These are phyloP conservation scores for Silene vulgaris DNA, from an alignment of 179 eudicot species.

Conservation along the genomic window DNA sequence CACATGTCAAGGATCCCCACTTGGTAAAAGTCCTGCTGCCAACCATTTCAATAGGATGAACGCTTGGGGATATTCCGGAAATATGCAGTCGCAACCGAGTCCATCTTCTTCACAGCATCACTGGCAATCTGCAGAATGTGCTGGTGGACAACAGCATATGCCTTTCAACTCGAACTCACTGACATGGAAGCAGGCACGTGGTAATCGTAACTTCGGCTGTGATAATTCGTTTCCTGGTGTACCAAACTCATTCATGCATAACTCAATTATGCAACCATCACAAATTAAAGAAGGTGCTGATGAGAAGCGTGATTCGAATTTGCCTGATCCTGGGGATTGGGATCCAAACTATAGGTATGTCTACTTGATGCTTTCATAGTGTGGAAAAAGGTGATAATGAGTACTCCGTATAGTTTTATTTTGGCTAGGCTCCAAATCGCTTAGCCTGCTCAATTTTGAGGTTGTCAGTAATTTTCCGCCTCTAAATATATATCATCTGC, in stretches of 20 bases:
- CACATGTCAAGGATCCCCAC: constrained; percentile 74
- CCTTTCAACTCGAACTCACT: constrained; percentile 43
- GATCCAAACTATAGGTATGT: constrained; percentile 96
- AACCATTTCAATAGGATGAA: constrained; percentile 70
- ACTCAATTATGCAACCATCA: constrained; percentile 34
- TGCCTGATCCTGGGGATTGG: constrained; percentile 97
- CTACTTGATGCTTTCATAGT: constrained; percentile 9
- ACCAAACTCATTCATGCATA: constrained; percentile 32
- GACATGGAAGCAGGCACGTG: constrained; percentile 56
- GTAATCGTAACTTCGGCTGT: constrained; percentile 34
- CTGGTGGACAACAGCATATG: constrained; percentile 42
- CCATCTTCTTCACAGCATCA: constrained; percentile 54
- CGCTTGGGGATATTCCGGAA: constrained; percentile 57
- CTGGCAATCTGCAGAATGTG: constrained; percentile 44
- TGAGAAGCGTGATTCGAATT: constrained; percentile 52
- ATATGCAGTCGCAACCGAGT: constrained; percentile 51
- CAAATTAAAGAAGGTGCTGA: constrained; percentile 36
- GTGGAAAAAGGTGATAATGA: neutral
- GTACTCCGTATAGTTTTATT: neutral
- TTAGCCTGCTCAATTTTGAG: neutral
- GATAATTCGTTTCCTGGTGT: constrained; percentile 40
- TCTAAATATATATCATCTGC: neutral
- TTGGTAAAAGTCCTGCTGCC: constrained; percentile 63
- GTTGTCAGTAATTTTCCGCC: neutral
- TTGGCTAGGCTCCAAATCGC: neutral